Base-by-base conservation (phyloP, 2,329 filamentous ascomycete genomes). In the Juglanconis sp. region DNA sequence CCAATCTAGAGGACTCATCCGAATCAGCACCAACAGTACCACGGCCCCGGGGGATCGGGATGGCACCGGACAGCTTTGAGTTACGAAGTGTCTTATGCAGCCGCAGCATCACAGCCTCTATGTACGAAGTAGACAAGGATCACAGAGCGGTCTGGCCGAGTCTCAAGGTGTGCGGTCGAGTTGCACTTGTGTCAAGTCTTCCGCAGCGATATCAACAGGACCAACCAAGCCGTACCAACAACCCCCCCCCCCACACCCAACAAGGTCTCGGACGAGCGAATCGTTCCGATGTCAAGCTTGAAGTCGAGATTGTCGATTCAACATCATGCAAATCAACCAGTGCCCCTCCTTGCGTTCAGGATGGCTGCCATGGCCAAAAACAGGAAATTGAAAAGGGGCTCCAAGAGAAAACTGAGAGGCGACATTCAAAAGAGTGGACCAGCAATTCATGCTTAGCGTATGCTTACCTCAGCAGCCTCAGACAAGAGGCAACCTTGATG, bases 1-100 rank as follows among this genome's bases (percentile, higher is more conserved):
- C 60, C 60, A 62, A 56, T 62, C 35, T 46, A 44, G 46, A 13
- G 17, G 10, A 31, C 31, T 40, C 7, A 40, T 56, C 10, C 56
- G 57, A 62, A 56, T 62, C 57, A 56, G 57, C 42, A 32, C 10
- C 53, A 52, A 42, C 32, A 56, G 38, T 30, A 53, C 36, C 53
- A 49, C 44, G n/a, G 17, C 15, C 44, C 15, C 24, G 13, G n/a
- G 5, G 17, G n/a, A 17, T 11, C 17, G 8, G 7, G 15, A 15
- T 13, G 15, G 5, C 40, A 44, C 15, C 31, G 35, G 32, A 32
- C n/a, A 10, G 36, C 34, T 44, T 32, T 32, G n/a, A 36, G 40
- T 46, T 31, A 47, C 53, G 17, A 47, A 34, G 11, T 53, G 58
- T 60, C 58, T 56, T 31, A 50, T 50, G 58, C 55, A n/a, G 42